Evolutionary conservation across 208 protist species (phyloP).

Genomic region (Leishmania lainsoni): DNA sequence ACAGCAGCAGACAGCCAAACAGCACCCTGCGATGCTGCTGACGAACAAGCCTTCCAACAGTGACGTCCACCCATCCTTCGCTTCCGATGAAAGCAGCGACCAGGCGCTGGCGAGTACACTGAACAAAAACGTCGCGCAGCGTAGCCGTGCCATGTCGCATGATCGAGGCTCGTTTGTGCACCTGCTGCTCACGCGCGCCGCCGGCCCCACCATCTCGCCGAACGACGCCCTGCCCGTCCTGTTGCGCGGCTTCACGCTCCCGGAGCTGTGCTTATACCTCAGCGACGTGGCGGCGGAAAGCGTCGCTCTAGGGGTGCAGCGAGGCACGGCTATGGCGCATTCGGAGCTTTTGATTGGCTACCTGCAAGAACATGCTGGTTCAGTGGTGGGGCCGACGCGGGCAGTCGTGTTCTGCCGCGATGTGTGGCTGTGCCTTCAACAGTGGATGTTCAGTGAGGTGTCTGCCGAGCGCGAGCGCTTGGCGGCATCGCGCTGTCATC

Average conservation of each 20-base stretch:
- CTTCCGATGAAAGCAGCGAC: background rate
- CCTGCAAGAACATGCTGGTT: conserved; percentile 56
- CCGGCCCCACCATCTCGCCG: conserved; percentile 30
- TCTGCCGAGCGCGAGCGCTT: conserved; percentile 7
- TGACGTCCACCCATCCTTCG: background rate
- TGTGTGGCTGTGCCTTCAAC: conserved; percentile 30
- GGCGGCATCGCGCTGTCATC: background rate
- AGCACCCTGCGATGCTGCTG: background rate
- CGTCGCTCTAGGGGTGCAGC: conserved; percentile 50
- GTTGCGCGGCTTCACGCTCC: conserved; percentile 63
- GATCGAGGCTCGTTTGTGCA: conserved; percentile 64
- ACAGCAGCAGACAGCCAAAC: conserved; percentile 2
- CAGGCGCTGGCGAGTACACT: background rate
- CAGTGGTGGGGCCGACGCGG: conserved; percentile 54
- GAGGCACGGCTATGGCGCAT: conserved; percentile 64
- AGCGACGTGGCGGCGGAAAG: conserved; percentile 68
- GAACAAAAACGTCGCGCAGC: background rate
- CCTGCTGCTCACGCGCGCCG: conserved; percentile 58
- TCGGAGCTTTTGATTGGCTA: conserved; percentile 67
- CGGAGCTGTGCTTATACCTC: conserved; percentile 75
- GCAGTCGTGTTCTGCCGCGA: conserved; percentile 48
- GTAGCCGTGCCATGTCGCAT: conserved; percentile 1
- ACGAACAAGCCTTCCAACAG: background rate
- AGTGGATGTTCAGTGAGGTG: conserved; percentile 17
- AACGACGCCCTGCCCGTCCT: conserved; percentile 48